Conservation (phyloP, 441 rosid species). For the Mallotus japonicus region DNA sequence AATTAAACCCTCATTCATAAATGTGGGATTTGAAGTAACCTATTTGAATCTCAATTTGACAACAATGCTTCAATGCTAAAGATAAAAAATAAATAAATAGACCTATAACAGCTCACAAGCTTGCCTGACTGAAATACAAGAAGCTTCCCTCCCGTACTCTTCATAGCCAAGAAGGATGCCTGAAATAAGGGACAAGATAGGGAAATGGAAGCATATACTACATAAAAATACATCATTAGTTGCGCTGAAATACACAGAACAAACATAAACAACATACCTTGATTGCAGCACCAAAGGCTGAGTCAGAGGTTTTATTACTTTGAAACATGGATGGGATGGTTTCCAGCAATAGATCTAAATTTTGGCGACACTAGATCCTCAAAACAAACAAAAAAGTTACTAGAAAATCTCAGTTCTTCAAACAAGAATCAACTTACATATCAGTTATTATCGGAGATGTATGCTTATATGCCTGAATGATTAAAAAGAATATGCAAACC, state of each 20-base stretch:
- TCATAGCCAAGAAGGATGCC: slow-evolving; percentile 87
- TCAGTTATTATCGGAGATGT: not conserved
- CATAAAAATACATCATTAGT: not conserved
- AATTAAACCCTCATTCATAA: not conserved
- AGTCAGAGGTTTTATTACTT: slow-evolving; percentile 68
- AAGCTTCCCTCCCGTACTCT: slow-evolving; percentile 84
- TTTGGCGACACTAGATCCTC: slow-evolving; percentile 73
- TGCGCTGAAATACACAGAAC: not conserved
- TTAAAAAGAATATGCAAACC: not conserved
- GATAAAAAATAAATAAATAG: not conserved
- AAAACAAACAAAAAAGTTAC: slow-evolving; percentile 16
- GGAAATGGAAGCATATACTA: not conserved
- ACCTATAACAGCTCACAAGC: slow-evolving; percentile 14
- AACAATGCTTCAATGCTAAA: not conserved
- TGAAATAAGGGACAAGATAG: slow-evolving; percentile 21
- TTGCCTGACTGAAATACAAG: slow-evolving; percentile 88
- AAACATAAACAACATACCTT: slow-evolving; percentile 46
- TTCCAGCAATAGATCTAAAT: slow-evolving; percentile 84
- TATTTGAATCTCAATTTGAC: not conserved
- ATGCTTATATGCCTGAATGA: not conserved
- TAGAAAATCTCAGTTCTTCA: not conserved
- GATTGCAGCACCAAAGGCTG: slow-evolving; percentile 92
- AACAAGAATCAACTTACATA: not conserved
- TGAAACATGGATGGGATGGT: slow-evolving; percentile 88
- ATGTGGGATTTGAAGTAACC: not conserved